Conservation (phyloP, 1,139 yeast genomes). For the Blastobotrys malaysiensis region DNA sequence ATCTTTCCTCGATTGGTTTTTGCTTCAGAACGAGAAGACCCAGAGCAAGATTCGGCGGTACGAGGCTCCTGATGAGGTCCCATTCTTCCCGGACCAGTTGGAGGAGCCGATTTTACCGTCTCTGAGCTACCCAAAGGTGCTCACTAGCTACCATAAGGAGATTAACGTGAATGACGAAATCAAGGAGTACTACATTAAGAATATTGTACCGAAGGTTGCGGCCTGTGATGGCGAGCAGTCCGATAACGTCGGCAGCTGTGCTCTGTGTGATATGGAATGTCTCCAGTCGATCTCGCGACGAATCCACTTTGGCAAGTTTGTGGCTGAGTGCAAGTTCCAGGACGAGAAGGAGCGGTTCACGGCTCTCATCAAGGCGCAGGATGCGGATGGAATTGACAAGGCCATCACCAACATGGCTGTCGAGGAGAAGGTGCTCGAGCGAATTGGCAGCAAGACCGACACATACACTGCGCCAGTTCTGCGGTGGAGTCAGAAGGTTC, state of each 20-base stretch:
- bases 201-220: constrained; percentile 69
- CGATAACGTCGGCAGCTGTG: constrained; percentile 85
- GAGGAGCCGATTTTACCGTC: constrained; percentile 70
- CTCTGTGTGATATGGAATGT: constrained; percentile 77
- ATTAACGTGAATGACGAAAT: constrained; percentile 72
- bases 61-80: constrained; percentile 93
- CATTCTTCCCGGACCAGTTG: constrained; percentile 73
- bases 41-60: constrained; percentile 82
- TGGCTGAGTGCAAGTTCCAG: constrained; percentile 88
- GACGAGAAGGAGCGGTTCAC: constrained; percentile 60
- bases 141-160: constrained; percentile 69
- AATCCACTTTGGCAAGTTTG: constrained; percentile 95
- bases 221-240: constrained; percentile 58
- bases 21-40: constrained; percentile 66
- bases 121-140: constrained; percentile 67
- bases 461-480: constrained; percentile 87
- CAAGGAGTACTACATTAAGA: constrained; percentile 57
- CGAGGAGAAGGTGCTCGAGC: constrained; percentile 72
- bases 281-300: constrained; percentile 88
- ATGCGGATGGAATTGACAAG: constrained; percentile 65
- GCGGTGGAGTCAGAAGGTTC: constrained; percentile 59
- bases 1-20: constrained; percentile 81
- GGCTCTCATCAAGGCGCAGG: constrained; percentile 57
- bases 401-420: constrained; percentile 85
- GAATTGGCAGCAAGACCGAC: constrained; percentile 74